These are phyloP conservation scores for Cladosporium sp. DNA, from an alignment of 2,329 filamentous ascomycete genomes.

Conservation along the genomic window DNA sequence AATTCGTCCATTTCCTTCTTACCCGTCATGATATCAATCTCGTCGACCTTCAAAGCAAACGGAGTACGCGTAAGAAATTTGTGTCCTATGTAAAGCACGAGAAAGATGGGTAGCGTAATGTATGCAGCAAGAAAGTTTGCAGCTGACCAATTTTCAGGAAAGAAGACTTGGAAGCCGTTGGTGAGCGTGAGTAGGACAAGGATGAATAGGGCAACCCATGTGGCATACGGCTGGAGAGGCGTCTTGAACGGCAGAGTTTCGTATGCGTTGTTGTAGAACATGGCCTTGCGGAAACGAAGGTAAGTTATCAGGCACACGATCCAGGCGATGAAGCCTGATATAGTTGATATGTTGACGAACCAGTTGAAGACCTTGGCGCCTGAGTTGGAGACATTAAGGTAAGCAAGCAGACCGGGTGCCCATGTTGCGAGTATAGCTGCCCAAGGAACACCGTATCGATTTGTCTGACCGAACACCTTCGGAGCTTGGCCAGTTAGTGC, in stretches of 20 bases:
- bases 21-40: slow-evolving; percentile 45
- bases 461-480: slow-evolving; percentile 40
- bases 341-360: slow-evolving; percentile 69
- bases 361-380: slow-evolving; percentile 67
- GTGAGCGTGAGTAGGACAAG: slow-evolving; percentile 71
- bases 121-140: slow-evolving; percentile 70
- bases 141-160: slow-evolving; percentile 58
- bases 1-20: slow-evolving; percentile 44
- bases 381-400: slow-evolving; percentile 68
- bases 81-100: slow-evolving; percentile 64
- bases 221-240: slow-evolving; percentile 65
- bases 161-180: slow-evolving; percentile 71
- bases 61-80: slow-evolving; percentile 57
- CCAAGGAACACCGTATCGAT: slow-evolving; percentile 46
- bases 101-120: slow-evolving; percentile 68
- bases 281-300: slow-evolving; percentile 66
- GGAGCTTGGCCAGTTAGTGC: slow-evolving; percentile 65
- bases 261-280: slow-evolving; percentile 64
- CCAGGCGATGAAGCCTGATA: slow-evolving; percentile 72
- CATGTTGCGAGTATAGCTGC: slow-evolving; percentile 44
- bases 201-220: slow-evolving; percentile 61
- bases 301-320: slow-evolving; percentile 66
- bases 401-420: slow-evolving; percentile 58
- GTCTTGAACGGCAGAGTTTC: slow-evolving; percentile 65
- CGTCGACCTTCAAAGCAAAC: slow-evolving; percentile 33